Evolutionary conservation across 768 basidiomycete genomes (phyloP), one percentile per base, ranked within the genome.

Genomic region (Leucosporidium scottii): DNA sequence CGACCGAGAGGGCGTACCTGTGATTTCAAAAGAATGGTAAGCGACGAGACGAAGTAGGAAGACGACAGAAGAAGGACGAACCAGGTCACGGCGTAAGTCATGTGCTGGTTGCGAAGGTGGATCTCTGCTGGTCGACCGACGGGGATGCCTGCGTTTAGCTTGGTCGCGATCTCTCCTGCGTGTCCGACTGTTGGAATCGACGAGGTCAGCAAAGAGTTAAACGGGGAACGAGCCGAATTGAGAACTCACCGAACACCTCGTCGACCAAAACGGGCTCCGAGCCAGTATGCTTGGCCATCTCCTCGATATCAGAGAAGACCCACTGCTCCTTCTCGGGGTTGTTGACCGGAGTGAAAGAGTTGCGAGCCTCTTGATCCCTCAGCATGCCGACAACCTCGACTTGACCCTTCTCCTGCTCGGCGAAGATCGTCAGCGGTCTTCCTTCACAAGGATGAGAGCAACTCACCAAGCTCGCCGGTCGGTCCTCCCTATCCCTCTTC

Each of bases 31-130:
- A 34, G 34, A 10, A 34, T 4, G 10, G 34, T 34, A 34, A 10
- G 13, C 6, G 6, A 44, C 2, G 39, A 44, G 39, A 44, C 8
- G 34, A 34, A 44, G 7, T 34, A 44, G 8, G 53, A 8, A 44
- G 39, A 12, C 2, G 39, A 15, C 39, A 44, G 39, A 13, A 44
- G 39, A 15, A 44, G 15, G 15, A 31, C 57, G 30, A 3, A 93
- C 96, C 96, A 99, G 17, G 93, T 99, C 20, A 89, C 84, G 6
- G 96, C 91, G 79, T 99, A 99, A 17, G 91, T 93, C 10, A 90
- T 82, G 80, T 99, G 96, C 48, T 91, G 85, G 78, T 99, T 99
- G 58, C 96, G 83, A 55, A 99, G 80, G 74, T 97, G 91, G 30
- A 97, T 85, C 3, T 85, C 84, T 5, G 91, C 84, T 28, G 87